Percentiles rank a stretch among this genome's conserved stretches.
Conservation (phyloP, 306 rosid species). For the Sphenostylis stenocarpa region DNA sequence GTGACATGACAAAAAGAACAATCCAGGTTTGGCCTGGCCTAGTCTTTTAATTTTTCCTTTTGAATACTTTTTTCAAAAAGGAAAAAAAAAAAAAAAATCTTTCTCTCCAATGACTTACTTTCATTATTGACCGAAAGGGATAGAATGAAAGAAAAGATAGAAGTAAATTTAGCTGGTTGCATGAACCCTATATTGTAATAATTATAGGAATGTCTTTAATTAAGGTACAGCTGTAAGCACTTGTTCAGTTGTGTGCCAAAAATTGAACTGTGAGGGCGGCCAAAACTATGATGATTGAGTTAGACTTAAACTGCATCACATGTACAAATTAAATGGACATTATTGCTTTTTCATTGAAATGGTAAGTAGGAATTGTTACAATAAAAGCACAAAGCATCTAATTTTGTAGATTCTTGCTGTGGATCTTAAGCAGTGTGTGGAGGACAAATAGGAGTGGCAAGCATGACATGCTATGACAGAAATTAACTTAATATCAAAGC, state of each 20-base stretch:
- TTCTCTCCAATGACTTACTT: background rate
- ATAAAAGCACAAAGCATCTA: conserved; percentile 26
- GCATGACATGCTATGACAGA: conserved; percentile 34
- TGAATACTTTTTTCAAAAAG: background rate
- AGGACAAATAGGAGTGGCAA: conserved; percentile 31
- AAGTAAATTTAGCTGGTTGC: background rate
- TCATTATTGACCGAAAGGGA: background rate
- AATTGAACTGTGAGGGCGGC: conserved; percentile 47
- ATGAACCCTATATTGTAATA: conserved; percentile 34
- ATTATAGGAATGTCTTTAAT: conserved; percentile 38
- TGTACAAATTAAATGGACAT: background rate
- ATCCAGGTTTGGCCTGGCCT: background rate
- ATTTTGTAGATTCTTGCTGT: conserved; percentile 19
- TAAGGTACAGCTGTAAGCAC: conserved; percentile 42
- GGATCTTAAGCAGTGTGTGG: background rate
- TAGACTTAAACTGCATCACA: background rate
- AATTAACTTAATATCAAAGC: conserved; percentile 25
- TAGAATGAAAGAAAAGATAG: background rate
- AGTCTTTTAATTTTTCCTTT: background rate
- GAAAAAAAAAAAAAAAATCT: background rate
- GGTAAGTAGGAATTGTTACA: background rate
- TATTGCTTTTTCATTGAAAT: background rate
- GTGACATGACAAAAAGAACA: background rate
- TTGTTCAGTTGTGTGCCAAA: conserved; percentile 15
- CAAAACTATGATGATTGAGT: conserved; percentile 19